phyloP scores from a whole-genome alignment of 495 filamentous ascomycete genomes.

The Xylaria cubensis region DNA sequence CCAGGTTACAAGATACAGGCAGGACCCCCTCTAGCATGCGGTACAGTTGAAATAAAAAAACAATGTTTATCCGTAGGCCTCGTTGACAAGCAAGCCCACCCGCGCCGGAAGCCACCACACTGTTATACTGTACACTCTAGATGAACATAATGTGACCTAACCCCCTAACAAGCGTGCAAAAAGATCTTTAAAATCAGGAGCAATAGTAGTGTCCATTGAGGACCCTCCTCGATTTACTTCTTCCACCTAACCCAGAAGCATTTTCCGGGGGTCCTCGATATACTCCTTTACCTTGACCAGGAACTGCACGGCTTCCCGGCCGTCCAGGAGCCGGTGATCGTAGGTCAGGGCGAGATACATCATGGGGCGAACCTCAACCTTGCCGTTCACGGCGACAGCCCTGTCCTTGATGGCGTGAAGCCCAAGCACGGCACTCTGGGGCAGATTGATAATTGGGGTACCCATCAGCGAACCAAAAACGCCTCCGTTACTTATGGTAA shows the following conservation, averaged over 20 bases:
- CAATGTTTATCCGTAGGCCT: constrained; percentile 6
- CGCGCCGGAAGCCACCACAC: constrained; percentile 3
- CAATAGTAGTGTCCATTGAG: neutral
- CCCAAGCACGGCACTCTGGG: constrained; percentile 93
- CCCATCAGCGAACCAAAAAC: constrained; percentile 83
- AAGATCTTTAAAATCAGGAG: neutral
- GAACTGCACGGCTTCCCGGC: constrained; percentile 95
- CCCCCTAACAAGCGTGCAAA: constrained; percentile 7
- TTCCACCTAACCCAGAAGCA: constrained; percentile 67
- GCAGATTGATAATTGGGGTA: constrained; percentile 98
- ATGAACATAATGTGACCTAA: constrained; percentile 19
- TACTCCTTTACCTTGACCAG: constrained; percentile 98
- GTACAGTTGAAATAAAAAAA: neutral
- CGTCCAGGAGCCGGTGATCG: constrained; percentile 94
- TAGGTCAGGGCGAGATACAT: constrained; percentile 99
- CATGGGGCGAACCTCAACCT: constrained; percentile 94
- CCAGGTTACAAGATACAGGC: neutral
- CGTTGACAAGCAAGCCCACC: constrained; percentile 15
- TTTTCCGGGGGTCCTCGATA: constrained; percentile 93
- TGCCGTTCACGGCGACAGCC: constrained; percentile 86
- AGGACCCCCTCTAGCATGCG: neutral
- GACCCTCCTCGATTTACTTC: neutral
- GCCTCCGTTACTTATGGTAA: constrained; percentile 95
- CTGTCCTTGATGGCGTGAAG: constrained; percentile 99
- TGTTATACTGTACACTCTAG: constrained; percentile 27